Evolutionary conservation across 208 protist genomes (phyloP).

Genomic region (Leishmania tropica): DNA sequence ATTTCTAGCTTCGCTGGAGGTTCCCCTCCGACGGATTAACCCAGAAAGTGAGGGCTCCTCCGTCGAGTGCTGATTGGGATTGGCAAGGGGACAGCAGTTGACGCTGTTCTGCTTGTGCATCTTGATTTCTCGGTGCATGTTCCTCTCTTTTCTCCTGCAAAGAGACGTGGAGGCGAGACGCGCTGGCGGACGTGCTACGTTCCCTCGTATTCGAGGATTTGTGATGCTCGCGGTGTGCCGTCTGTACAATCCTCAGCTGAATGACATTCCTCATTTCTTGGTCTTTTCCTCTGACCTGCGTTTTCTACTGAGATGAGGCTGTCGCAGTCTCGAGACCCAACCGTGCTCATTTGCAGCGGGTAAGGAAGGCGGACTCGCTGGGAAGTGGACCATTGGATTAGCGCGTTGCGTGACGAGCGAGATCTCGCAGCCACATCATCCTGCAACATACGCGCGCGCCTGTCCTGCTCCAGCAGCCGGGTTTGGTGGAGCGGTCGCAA

Average conservation of each 20-base stretch:
- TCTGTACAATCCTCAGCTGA: background rate
- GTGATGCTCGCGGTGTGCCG: background rate
- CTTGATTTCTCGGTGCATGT: background rate
- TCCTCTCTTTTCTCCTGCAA: background rate
- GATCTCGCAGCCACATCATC: background rate
- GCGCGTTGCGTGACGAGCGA: background rate
- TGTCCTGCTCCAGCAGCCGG: background rate
- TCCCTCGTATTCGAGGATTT: background rate
- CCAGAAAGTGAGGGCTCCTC: background rate
- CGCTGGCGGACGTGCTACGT: background rate
- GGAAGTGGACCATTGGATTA: background rate
- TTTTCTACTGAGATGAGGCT: no score
- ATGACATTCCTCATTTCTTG: background rate
- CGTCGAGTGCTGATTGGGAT: background rate
- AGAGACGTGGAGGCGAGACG: background rate
- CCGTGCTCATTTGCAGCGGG: no score
- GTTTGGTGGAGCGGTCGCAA: background rate
- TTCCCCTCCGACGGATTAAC: background rate
- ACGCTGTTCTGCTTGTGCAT: background rate
- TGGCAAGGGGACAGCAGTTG: background rate
- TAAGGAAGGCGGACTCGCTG: no score
- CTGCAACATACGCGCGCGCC: background rate
- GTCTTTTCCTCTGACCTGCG: background rate
- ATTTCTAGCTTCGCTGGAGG: background rate
- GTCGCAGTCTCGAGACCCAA: no score